phyloP scores from a whole-genome alignment of 2,329 filamentous ascomycete genomes.

The Penicillium brasilianum region DNA sequence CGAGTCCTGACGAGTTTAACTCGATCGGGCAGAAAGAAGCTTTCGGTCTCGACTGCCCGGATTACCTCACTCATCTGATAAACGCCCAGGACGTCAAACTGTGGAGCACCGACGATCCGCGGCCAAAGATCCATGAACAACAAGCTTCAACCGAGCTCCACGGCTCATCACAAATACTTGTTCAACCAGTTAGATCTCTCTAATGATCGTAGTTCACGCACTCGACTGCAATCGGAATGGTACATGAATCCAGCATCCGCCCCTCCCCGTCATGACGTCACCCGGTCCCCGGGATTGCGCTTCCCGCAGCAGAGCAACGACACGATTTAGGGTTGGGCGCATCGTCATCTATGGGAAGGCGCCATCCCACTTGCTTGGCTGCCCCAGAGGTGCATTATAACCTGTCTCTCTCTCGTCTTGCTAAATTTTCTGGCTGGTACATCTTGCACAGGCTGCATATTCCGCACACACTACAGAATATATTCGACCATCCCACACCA shows the following conservation, averaged over 20 bases:
- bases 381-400: not conserved
- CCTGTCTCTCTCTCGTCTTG: not conserved
- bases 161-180: not conserved
- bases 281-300: conserved; percentile 26
- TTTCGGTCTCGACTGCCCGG: not conserved
- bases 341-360: conserved; percentile 30
- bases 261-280: conserved; percentile 41
- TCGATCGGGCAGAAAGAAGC: not conserved
- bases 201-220: conserved; percentile 14
- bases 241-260: conserved; percentile 36
- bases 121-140: conserved; percentile 2
- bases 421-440: not conserved
- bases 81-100: not conserved
- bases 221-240: conserved; percentile 28
- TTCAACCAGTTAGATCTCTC: conserved; percentile 7
- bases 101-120: conserved; percentile 10
- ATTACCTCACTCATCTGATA: conserved; percentile 2
- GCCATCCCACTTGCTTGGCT: conserved; percentile 6
- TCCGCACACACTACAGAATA: not conserved
- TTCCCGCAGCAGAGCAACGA: conserved; percentile 19
- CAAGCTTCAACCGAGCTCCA: not conserved
- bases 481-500: not conserved
- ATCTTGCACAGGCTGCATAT: not conserved
- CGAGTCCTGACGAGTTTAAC: not conserved
- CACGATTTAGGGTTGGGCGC: conserved; percentile 21